phyloP scores from a whole-genome alignment of 2,329 filamentous ascomycete genomes.

The Stagonosporopsis chrysanthemi region DNA sequence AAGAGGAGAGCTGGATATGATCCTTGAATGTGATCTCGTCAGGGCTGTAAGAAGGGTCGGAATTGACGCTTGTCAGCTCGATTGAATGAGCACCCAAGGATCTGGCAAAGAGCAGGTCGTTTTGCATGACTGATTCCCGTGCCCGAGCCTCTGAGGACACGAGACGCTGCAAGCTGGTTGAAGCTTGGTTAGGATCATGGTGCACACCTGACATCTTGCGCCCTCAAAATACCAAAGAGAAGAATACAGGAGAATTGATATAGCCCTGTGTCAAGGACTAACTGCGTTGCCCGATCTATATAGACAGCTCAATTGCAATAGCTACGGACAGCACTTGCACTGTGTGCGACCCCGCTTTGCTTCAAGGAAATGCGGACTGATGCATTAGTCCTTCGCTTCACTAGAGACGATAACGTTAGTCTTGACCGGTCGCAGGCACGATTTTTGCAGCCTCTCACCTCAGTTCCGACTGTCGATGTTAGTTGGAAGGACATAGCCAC shows the following conservation, averaged over 20 bases:
- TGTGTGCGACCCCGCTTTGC: background rate
- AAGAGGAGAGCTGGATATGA: background rate
- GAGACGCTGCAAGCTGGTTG: no score
- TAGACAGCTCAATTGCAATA: no score
- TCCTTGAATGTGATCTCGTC: background rate
- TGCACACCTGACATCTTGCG: no score
- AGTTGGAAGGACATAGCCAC: background rate
- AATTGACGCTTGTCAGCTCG: background rate
- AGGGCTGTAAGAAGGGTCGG: background rate
- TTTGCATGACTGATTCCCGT: no score
- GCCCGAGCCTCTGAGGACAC: no score
- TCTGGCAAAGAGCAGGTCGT: background rate
- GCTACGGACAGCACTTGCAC: no score
- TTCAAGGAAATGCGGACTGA: background rate
- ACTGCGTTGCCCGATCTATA: no score
- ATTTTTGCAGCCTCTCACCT: background rate
- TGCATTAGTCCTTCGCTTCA: slow-evolving; percentile 3
- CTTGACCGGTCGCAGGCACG: background rate
- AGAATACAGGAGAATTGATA: background rate
- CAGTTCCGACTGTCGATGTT: background rate
- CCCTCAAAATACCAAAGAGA: no score
- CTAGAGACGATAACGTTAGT: background rate
- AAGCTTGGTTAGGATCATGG: no score
- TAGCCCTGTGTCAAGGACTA: background rate
- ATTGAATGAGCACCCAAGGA: background rate